Evolutionary conservation across 2,329 filamentous ascomycete species (phyloP).

Genomic region (Fusarium oligoseptatum): DNA sequence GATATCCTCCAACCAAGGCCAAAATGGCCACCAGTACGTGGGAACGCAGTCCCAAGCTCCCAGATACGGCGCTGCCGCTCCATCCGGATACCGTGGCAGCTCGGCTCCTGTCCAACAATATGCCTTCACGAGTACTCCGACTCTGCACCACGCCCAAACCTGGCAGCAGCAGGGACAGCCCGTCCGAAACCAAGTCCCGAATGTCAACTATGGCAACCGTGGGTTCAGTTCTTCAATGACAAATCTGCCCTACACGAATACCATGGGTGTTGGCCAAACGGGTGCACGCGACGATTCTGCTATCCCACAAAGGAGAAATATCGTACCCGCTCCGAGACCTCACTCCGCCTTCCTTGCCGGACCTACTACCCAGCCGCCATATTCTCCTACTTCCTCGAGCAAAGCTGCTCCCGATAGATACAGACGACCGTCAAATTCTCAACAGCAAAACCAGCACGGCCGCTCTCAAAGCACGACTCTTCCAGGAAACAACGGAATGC

Average conservation of each 20-base stretch:
- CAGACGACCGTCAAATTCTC: slow-evolving; percentile 65
- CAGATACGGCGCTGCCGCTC: slow-evolving; percentile 52
- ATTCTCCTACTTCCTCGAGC: slow-evolving; percentile 55
- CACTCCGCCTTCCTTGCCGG: slow-evolving; percentile 59
- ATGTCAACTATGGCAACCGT: slow-evolving; percentile 47
- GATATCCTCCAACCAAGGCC: slow-evolving; percentile 65
- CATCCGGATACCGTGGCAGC: slow-evolving; percentile 67
- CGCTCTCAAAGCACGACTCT: slow-evolving; percentile 55
- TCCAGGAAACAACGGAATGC: slow-evolving; percentile 43
- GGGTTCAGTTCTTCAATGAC: slow-evolving; percentile 57
- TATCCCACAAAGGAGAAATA: slow-evolving; percentile 58
- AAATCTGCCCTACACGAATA: slow-evolving; percentile 55
- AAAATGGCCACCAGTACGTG: slow-evolving; percentile 65
- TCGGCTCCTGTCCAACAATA: slow-evolving; percentile 78
- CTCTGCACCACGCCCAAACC: slow-evolving; percentile 66
- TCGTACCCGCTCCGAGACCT: slow-evolving; percentile 56
- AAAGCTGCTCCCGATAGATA: slow-evolving; percentile 81
- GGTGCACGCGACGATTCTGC: slow-evolving; percentile 68
- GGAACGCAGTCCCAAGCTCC: slow-evolving; percentile 52
- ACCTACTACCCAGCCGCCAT: slow-evolving; percentile 61
- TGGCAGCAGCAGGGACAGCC: slow-evolving; percentile 60
- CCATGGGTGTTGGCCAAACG: slow-evolving; percentile 52
- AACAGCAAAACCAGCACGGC: slow-evolving; percentile 50
- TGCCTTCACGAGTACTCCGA: slow-evolving; percentile 80
- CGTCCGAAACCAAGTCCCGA: slow-evolving; percentile 37